Conservation (phyloP, 352 stramenopile genomes). For the Hyaloperonospora arabidopsidis region DNA sequence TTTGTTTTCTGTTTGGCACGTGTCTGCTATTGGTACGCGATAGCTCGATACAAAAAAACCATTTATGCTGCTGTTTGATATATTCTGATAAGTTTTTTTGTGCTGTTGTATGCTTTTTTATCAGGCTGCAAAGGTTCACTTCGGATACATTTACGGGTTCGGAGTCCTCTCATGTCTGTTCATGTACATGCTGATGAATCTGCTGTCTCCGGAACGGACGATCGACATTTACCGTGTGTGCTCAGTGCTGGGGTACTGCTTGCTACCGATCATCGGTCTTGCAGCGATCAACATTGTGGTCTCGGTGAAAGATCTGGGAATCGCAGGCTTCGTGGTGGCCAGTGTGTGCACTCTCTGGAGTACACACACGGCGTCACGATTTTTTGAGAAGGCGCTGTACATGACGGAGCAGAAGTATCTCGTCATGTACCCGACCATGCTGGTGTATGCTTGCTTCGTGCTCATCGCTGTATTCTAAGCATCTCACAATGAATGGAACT, state of each 20-base stretch:
- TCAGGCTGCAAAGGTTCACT: conserved; percentile 91
- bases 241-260: conserved; percentile 94
- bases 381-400: conserved; percentile 93
- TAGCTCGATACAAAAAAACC: neutral
- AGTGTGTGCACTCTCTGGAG: conserved; percentile 90
- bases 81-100: neutral
- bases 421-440: conserved; percentile 93
- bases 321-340: conserved; percentile 80
- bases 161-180: conserved; percentile 93
- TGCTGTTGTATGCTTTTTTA: conserved; percentile 2
- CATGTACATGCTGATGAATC: conserved; percentile 94
- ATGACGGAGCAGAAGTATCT: conserved; percentile 96
- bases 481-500: neutral
- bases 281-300: conserved; percentile 91
- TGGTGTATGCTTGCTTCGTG: conserved; percentile 97
- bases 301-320: conserved; percentile 67
- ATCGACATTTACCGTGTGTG: conserved; percentile 92
- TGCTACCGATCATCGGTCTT: conserved; percentile 94
- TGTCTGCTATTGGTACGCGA: conserved; percentile 86
- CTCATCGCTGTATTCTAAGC: conserved; percentile 97
- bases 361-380: conserved; percentile 89
- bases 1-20: conserved; percentile 90
- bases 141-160: conserved; percentile 99
- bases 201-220: conserved; percentile 81
- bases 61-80: too few relatives aligned